These are phyloP conservation scores for Taphrina deformans DNA, from an alignment of 1,139 yeast genomes.

Conservation along the genomic window DNA sequence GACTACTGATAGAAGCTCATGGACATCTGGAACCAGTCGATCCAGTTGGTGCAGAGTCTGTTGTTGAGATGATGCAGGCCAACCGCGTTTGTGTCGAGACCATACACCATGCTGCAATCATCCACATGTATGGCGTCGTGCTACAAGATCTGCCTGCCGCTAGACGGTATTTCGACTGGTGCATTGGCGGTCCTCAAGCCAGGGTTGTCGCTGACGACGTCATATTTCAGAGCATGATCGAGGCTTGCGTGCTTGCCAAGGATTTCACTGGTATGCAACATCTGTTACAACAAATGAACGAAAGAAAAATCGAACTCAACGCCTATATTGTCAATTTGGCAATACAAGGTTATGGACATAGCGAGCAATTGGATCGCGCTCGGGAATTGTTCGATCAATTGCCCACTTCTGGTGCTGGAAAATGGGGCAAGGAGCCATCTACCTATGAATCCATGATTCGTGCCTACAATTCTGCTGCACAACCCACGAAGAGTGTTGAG, in stretches of 20 bases:
- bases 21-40: slow-evolving; percentile 45
- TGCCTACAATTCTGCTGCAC: slow-evolving; percentile 44
- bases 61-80: slow-evolving; percentile 44
- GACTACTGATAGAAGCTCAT: slow-evolving; percentile 48
- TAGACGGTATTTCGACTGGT: slow-evolving; percentile 43
- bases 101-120: slow-evolving; percentile 49
- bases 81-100: slow-evolving; percentile 42
- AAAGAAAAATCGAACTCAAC: slow-evolving; percentile 45
- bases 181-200: slow-evolving; percentile 40
- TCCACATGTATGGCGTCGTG: slow-evolving; percentile 49
- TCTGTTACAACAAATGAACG: slow-evolving; percentile 47
- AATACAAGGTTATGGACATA: slow-evolving; percentile 48
- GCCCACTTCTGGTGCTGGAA: slow-evolving; percentile 41
- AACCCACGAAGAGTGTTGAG: slow-evolving; percentile 41
- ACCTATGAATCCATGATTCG: slow-evolving; percentile 47
- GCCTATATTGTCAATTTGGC: slow-evolving; percentile 47
- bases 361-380: slow-evolving; percentile 43
- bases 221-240: slow-evolving; percentile 40
- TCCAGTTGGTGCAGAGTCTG: slow-evolving; percentile 47
- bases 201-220: not conserved
- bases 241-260: slow-evolving; percentile 47
- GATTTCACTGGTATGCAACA: slow-evolving; percentile 43
- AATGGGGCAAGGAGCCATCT: slow-evolving; percentile 44
- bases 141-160: slow-evolving; percentile 46
- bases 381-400: slow-evolving; percentile 45